These are phyloP conservation scores for Syncephalastrum sp. DNA, from an alignment of 371 early-diverging fungal species.

Conservation along the genomic window DNA sequence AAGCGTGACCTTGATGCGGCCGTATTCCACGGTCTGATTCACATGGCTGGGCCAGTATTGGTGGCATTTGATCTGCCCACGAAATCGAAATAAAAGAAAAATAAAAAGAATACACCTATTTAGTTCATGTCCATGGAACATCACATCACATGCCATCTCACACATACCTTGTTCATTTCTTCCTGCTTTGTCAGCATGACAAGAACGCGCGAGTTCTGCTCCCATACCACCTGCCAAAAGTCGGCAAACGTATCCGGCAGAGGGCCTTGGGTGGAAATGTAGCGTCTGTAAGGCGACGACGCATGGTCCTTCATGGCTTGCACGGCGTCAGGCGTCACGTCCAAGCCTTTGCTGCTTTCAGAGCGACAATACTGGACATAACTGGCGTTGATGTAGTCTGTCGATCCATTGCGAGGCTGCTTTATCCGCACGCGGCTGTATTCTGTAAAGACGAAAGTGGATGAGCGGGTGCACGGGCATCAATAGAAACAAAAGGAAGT, in stretches of 20 bases:
- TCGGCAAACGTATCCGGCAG: conserved; percentile 76
- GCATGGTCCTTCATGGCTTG: conserved; percentile 18
- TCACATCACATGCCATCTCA: conserved; percentile 4
- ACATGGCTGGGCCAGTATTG: conserved; percentile 69
- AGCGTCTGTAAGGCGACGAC: conserved; percentile 36
- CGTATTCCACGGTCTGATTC: conserved; percentile 37
- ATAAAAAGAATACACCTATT: not conserved
- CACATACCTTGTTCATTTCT: conserved; percentile 72
- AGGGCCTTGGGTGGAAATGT: conserved; percentile 90
- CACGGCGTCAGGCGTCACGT: conserved; percentile 8
- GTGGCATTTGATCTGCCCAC: conserved; percentile 56
- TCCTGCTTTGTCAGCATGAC: conserved; percentile 89
- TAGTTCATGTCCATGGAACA: too few relatives aligned
- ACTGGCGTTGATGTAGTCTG: conserved; percentile 83
- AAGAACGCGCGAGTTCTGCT: conserved; percentile 69
- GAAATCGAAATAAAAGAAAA: too few relatives aligned
- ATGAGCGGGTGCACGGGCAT: not conserved
- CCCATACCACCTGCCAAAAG: conserved; percentile 92
- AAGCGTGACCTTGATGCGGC: conserved; percentile 32
- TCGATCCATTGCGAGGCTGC: conserved; percentile 31
- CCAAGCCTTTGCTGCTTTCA: conserved; percentile 4
- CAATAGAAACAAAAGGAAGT: conserved; percentile 16
- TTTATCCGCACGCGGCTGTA: conserved; percentile 50
- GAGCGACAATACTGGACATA: conserved; percentile 29
- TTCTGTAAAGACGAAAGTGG: conserved; percentile 23